Base-by-base conservation (phyloP, 2,329 filamentous ascomycete species). In the Colletotrichum somersetense region DNA sequence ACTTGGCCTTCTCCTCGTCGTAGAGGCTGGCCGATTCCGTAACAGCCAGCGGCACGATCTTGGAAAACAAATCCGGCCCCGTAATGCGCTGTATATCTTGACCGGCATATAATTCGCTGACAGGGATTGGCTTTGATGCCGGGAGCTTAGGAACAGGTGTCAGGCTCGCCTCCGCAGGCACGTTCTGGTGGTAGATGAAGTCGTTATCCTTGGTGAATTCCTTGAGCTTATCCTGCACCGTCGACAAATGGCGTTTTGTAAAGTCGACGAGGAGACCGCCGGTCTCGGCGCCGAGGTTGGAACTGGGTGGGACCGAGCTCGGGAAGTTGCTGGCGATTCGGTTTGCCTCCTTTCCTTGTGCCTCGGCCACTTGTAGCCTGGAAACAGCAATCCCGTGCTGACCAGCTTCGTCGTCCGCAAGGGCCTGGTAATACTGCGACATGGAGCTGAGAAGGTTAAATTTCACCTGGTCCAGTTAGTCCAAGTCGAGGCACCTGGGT, bases 1-100 rank as follows among this genome's bases (percentile, higher is more conserved):
- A 84, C 81, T 99, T 98, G 16, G 96, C 96, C 83, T 99, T 99
- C 81, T 99, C 96, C 82, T 99, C 96, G 75, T 98, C 96, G 80
- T 99, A 99, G 77, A 98, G 84, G 84, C 96, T 98, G 16, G 96
- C 96, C 33, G 94, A 97, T 81, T 99, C 96, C 0, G 96, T 99
- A 1, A 99, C 96, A 3, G 95, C 93, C 84, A 98, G 92, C 0
- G 96, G 96, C 2, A 98, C 94, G 72, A 99, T 97, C 81, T 97
- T 97, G 76, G 96, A 91, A 82, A 99, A 99, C 63, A 99, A 92
- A 79, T 99, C 96, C 0, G 96, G 96, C 0, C 97, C 97, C 48
- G 97, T 98, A 74, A 99, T 98, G 35, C 95, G 89, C 80, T 97
- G 94, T 53, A 99, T 98, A 80, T 99, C 96, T 82, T 98, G 96